Base-by-base conservation (phyloP, 139 green algal genomes). In the Chlorella sorokiniana region DNA sequence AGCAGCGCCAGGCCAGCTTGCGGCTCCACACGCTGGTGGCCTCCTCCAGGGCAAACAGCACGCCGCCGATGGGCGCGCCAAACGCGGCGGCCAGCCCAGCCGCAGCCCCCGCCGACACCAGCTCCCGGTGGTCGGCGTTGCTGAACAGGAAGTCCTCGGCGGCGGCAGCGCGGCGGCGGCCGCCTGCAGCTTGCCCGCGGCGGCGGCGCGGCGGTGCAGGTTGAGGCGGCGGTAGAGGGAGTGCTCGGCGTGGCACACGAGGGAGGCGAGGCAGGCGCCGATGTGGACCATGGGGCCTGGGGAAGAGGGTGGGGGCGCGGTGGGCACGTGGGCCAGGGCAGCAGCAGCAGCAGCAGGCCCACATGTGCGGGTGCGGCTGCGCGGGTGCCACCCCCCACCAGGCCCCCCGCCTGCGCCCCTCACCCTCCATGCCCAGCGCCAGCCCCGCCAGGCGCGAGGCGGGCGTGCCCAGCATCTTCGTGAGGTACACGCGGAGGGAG, bases 21-120 rank as follows among this genome's bases (percentile, higher is more conserved):
- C 91, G 89, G 38, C 70, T 88, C 93, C 91, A 95, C 75, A 89
- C 91, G 9, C 83, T 89, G 71, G 81, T 90, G 7, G 92, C 93
- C 72, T 98, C 95, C 88, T 98, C 95, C 86, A 97, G 91, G n/a
- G 86, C 85, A 84, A 97, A 98, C 73, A 98, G 86, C 74, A 98
- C 95, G 11, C 95, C 95, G 5, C 94, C 95, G n/a, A 98, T 94
- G 52, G 95, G 95, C 0, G 95, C 93, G 27, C 92, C 91, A 83
- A 98, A 97, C 0, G 93, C 93, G 7, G 92, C 93, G 25, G 91
- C 91, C 33, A 98, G 88, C 4, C 95, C 95, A 0, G 94, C 94
- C 0, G 93, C 91, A 0, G 92, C 88, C 1, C 95, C 95, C 0
- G 94, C 94, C 7, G 92, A 96, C 27, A 98, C 84, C 74, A 98